phyloP scores from a whole-genome alignment of 2,329 filamentous ascomycete species.

The Aspergillus viridinutans region DNA sequence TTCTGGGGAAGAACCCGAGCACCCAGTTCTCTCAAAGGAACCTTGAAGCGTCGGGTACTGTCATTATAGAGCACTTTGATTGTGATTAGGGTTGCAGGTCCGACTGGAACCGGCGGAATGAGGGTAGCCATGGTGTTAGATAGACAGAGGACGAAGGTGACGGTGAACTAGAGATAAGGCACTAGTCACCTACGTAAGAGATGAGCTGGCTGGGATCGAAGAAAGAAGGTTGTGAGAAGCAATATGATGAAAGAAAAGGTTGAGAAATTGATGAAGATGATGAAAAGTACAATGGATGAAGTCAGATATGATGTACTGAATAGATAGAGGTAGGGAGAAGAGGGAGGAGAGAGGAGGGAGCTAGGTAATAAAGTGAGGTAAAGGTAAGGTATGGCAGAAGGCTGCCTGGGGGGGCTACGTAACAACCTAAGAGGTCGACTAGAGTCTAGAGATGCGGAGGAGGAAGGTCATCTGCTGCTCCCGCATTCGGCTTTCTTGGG shows the following conservation, averaged over 20 bases:
- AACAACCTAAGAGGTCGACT: too few species aligned
- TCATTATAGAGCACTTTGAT: conserved; percentile 81
- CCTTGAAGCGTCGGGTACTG: conserved; percentile 75
- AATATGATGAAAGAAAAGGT: conserved; percentile 14
- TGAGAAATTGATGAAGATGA: conserved; percentile 1
- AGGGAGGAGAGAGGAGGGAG: background rate
- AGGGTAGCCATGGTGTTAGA: conserved; percentile 30
- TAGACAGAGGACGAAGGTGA: conserved; percentile 10
- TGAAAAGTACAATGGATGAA: background rate
- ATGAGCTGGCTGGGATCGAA: conserved; percentile 13
- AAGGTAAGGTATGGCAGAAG: background rate
- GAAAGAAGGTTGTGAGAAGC: conserved; percentile 15
- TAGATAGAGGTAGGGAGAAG: background rate
- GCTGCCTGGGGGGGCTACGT: conserved; percentile 5
- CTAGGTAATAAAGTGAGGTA: conserved; percentile 10
- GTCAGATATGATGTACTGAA: background rate
- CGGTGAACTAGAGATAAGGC: conserved; percentile 5
- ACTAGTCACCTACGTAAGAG: conserved; percentile 11
- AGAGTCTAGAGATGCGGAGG: background rate
- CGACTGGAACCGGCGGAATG: conserved; percentile 45
- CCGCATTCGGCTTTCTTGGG: conserved; percentile 8
- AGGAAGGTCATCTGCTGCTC: conserved; percentile 11
- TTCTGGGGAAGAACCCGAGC: conserved; percentile 71
- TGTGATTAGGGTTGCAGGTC: conserved; percentile 70
- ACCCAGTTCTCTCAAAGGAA: conserved; percentile 79